Base-by-base conservation (phyloP, 176 grass and related monocot genomes). In the Musa itinerans region DNA sequence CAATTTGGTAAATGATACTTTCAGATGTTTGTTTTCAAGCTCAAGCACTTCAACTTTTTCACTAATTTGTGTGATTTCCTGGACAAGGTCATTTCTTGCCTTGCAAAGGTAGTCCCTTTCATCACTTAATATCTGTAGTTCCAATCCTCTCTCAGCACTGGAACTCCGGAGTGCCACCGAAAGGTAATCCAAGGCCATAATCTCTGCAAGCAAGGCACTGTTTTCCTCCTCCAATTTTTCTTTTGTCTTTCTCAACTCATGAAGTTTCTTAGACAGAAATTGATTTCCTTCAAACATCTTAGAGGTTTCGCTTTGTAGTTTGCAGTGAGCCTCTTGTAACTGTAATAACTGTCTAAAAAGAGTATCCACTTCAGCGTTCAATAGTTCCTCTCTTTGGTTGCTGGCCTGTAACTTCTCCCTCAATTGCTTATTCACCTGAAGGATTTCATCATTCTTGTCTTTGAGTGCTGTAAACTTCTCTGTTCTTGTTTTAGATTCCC, bases 281-380 rank as follows among this genome's bases (percentile, higher is more conserved):
- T 80, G 82, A 73, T 99, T 99, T 83, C 88, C 95, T 66, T 88
- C 86, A 51, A 82, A 78, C 61, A 99, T 63, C 79, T 86, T 92
- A 65, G 82, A 75, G 16, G 91, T 84, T 68, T 94, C 86, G 52
- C 63, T 81, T 73, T 99, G 95, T 71, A 92, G 58, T 48, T 74
- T 84, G 29, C 87, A 78, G 0, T 86, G 88, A 25, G 85, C 87
- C 54, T 88, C 84, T 56, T 94, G 95, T 70, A 99, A 79, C 69
- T 94, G 88, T 1, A 88, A 68, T 55, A 99, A 73, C 75, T 91
- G 90, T 53, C 85, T 68, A 68, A 92, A 80, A 70, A 94, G 83
- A 80, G 89, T 86, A 74, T 92, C 90, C 19, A 86, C 78, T 75
- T 99, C 95, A 12, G 80, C 53, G 67, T 90, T 89, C 75, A 94